Evolutionary conservation across 768 basidiomycete genomes (phyloP).

Genomic region (Paxillus involutus): DNA sequence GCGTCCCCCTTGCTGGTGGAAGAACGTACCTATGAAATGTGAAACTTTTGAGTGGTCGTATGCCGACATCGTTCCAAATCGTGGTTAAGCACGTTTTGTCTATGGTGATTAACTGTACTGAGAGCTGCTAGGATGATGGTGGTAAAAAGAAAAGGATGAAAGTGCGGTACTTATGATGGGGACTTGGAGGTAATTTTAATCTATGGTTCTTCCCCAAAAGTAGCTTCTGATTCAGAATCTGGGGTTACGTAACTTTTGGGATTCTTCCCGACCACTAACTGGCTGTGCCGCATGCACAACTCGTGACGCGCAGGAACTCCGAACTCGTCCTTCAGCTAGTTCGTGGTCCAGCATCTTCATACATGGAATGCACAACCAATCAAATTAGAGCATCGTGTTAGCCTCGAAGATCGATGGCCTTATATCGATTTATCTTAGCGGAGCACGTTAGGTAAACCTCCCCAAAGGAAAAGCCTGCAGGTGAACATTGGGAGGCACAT

Average conservation of each 20-base stretch:
- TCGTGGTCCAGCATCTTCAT: not conserved
- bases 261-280: not conserved
- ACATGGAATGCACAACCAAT: not conserved
- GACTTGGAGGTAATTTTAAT: conserved; percentile 16
- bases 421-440: conserved; percentile 7
- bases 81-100: conserved; percentile 6
- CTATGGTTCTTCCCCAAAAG: conserved; percentile 31
- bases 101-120: conserved; percentile 5
- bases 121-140: conserved; percentile 14
- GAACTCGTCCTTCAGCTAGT: not conserved
- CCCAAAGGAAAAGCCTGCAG: conserved; percentile 3
- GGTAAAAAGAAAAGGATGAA: conserved; percentile 15
- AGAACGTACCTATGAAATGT: conserved; percentile 58
- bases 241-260: conserved; percentile 30
- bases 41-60: conserved; percentile 61
- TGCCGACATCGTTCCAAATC: conserved; percentile 26
- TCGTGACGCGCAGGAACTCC: not conserved
- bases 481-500: conserved; percentile 25
- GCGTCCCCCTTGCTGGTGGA: conserved; percentile 4
- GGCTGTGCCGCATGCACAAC: no score
- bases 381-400: conserved; percentile 7
- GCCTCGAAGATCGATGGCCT: conserved; percentile 12
- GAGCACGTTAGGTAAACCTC: conserved; percentile 3
- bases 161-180: conserved; percentile 7
- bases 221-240: conserved; percentile 5